Evolutionary conservation across 1,284 basidiomycete genomes (phyloP).

Genomic region (Thecaphora frezii): DNA sequence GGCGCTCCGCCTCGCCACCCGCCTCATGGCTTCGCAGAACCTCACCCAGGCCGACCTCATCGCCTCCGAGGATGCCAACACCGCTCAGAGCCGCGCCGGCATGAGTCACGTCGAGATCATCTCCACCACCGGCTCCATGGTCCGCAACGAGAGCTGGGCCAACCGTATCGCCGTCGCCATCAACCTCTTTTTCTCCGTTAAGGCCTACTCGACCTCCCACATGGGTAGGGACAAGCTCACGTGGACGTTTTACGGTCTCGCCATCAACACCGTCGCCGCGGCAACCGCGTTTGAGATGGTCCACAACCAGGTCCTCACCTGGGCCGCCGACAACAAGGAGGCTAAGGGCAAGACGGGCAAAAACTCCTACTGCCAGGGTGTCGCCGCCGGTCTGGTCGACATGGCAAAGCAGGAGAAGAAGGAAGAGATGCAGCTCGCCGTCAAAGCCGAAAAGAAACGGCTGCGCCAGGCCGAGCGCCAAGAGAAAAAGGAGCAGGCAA

Average conservation of each 20-base stretch:
- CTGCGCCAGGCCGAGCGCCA: constrained; percentile 11
- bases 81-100: constrained; percentile 22
- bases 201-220: constrained; percentile 30
- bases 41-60: constrained; percentile 40
- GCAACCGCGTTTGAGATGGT: constrained; percentile 46
- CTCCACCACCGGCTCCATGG: constrained; percentile 18
- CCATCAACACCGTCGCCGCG: constrained; percentile 41
- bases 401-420: constrained; percentile 40
- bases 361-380: constrained; percentile 35
- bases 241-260: constrained; percentile 43
- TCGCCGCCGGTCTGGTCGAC: constrained; percentile 22
- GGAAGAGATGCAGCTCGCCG: constrained; percentile 29
- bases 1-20: constrained; percentile 28
- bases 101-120: constrained; percentile 34
- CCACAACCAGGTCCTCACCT: constrained; percentile 39
- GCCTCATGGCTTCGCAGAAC: constrained; percentile 36
- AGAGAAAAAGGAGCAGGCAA: constrained; percentile 13
- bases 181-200: constrained; percentile 37
- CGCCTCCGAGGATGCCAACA: constrained; percentile 14
- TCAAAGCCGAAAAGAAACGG: constrained; percentile 34
- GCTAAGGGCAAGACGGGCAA: constrained; percentile 13
- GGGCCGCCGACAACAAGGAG: constrained; percentile 18
- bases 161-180: constrained; percentile 32
- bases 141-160: constrained; percentile 34
- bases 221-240: constrained; percentile 21